These are phyloP conservation scores for Pleurostoma richardsiae DNA, from an alignment of 2,329 filamentous ascomycete species.

Conservation along the genomic window DNA sequence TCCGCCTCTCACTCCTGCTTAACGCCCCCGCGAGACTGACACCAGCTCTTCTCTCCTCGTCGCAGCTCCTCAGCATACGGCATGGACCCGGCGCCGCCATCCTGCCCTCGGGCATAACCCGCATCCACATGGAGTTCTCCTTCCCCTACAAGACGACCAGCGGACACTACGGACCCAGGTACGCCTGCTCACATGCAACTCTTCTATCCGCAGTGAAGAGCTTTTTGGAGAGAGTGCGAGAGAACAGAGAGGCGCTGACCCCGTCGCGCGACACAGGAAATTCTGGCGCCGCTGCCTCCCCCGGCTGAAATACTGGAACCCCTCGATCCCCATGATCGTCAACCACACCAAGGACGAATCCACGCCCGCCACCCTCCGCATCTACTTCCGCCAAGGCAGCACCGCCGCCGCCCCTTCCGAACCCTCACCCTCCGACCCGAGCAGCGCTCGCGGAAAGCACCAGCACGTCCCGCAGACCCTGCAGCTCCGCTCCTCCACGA, in stretches of 20 bases:
- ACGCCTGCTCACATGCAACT: slow-evolving; percentile 16
- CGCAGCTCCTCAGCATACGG: slow-evolving; percentile 68
- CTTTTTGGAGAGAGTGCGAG: slow-evolving; percentile 13
- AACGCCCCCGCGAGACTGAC: slow-evolving; percentile 12
- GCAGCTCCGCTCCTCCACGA: slow-evolving; percentile 25
- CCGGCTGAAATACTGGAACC: slow-evolving; percentile 92
- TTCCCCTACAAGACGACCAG: slow-evolving; percentile 41
- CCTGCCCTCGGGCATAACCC: slow-evolving; percentile 69
- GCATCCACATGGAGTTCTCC: slow-evolving; percentile 72
- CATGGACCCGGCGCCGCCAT: slow-evolving; percentile 79
- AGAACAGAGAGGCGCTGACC: slow-evolving; percentile 23
- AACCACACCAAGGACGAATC: slow-evolving; percentile 58
- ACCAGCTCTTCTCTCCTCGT: slow-evolving; percentile 12
- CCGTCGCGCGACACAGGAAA: slow-evolving; percentile 49
- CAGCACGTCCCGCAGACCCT: too few relatives aligned
- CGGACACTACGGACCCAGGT: slow-evolving; percentile 72
- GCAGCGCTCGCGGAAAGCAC: neutral
- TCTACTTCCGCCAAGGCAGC: slow-evolving; percentile 50
- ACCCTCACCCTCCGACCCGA: slow-evolving; percentile 6
- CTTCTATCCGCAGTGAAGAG: slow-evolving; percentile 7
- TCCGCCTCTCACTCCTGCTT: slow-evolving; percentile 2
- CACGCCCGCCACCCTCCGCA: slow-evolving; percentile 55
- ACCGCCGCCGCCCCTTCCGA: slow-evolving; percentile 17
- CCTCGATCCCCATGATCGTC: slow-evolving; percentile 75
- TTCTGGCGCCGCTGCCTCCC: slow-evolving; percentile 85